These are phyloP conservation scores for Chaetoceros muelleri DNA, from an alignment of 108 stramenopile genomes.

Conservation along the genomic window DNA sequence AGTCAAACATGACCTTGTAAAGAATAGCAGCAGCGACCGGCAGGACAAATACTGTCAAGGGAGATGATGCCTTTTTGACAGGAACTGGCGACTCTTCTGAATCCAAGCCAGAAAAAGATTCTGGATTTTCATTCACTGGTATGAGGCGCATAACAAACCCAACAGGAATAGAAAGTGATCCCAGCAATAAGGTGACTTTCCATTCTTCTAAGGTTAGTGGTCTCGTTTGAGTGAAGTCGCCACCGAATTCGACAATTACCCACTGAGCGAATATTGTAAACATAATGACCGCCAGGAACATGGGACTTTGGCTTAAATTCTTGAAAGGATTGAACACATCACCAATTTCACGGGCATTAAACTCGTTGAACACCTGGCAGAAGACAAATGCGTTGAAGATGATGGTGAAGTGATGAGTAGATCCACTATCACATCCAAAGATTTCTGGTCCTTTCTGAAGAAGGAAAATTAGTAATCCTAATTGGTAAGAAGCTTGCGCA, in stretches of 20 bases:
- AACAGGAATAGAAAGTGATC: slow-evolving; percentile 56
- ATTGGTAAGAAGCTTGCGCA: slow-evolving; percentile 67
- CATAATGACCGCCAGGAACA: slow-evolving; percentile 74
- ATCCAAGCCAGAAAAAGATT: slow-evolving; percentile 44
- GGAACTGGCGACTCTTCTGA: slow-evolving; percentile 11
- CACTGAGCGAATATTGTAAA: slow-evolving; percentile 77
- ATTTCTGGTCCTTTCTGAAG: slow-evolving; percentile 37
- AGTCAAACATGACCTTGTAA: slow-evolving; percentile 36
- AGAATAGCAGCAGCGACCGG: slow-evolving; percentile 40
- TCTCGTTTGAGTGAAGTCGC: slow-evolving; percentile 62
- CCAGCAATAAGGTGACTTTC: slow-evolving; percentile 42
- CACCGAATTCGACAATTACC: slow-evolving; percentile 82
- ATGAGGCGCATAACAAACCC: slow-evolving; percentile 61
- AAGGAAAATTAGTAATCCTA: slow-evolving; percentile 47
- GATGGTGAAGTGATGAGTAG: slow-evolving; percentile 70
- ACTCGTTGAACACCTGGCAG: slow-evolving; percentile 89
- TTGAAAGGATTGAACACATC: slow-evolving; percentile 49
- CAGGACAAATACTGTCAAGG: slow-evolving; percentile 20
- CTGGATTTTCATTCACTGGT: slow-evolving; percentile 54
- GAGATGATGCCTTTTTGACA: slow-evolving; percentile 16
- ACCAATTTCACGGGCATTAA: slow-evolving; percentile 83
- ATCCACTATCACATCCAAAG: slow-evolving; percentile 60
- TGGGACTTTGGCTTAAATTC: slow-evolving; percentile 44
- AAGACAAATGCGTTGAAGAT: slow-evolving; percentile 95
- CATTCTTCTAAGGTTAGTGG: slow-evolving; percentile 53